Percentiles rank a stretch among this genome's conserved stretches.
Evolutionary conservation across 202 grass and related monocot genomes (phyloP).

Genomic region (Carex arenaria): DNA sequence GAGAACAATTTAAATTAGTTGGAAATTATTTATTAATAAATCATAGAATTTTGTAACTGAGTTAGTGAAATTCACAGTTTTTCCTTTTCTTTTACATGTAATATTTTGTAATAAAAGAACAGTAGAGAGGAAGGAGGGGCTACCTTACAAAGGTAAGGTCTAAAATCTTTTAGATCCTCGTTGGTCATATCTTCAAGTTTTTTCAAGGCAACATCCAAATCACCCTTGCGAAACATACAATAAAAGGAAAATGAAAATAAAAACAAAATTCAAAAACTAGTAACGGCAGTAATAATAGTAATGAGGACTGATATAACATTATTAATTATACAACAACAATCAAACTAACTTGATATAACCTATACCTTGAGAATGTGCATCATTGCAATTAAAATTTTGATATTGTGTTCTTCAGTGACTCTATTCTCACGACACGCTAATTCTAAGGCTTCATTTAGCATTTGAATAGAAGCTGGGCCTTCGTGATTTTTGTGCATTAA

Average conservation of each 20-base stretch:
- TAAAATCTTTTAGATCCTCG: slow-evolving; percentile 75
- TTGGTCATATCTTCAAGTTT: slow-evolving; percentile 68
- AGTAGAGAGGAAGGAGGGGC: neutral
- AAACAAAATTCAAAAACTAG: neutral
- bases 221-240: slow-evolving; percentile 31
- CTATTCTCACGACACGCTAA: slow-evolving; percentile 55
- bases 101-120: neutral
- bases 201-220: slow-evolving; percentile 57
- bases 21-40: neutral
- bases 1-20: neutral
- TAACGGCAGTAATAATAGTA: neutral
- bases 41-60: neutral
- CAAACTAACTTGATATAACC: neutral
- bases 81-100: neutral
- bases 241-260: neutral
- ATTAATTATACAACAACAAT: neutral
- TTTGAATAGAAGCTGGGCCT: slow-evolving; percentile 50
- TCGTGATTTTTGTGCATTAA: slow-evolving; percentile 68
- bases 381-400: slow-evolving; percentile 84
- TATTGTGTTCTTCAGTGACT: slow-evolving; percentile 67
- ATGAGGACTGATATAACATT: neutral
- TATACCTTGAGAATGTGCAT: slow-evolving; percentile 81
- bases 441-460: slow-evolving; percentile 85
- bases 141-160: slow-evolving; percentile 86
- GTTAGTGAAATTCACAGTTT: neutral